Percentiles rank a stretch among this genome's conserved stretches.
phyloP scores from a whole-genome alignment of 148 eudicot species.

The Rhododendron simsii region DNA sequence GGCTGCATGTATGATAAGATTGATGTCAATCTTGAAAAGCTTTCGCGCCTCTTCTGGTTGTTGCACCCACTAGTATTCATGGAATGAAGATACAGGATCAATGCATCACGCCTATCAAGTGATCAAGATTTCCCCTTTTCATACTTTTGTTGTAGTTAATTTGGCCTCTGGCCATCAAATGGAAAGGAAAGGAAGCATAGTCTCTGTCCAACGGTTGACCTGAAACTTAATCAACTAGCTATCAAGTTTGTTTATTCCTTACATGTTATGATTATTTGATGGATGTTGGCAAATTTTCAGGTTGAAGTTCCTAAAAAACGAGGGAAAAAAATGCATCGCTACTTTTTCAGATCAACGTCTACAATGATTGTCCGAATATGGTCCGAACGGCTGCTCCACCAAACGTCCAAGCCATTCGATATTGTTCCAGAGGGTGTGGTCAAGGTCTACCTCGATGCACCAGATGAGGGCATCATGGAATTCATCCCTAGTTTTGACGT shows the following conservation, averaged over 20 bases:
- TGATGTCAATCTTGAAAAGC: too few relatives aligned
- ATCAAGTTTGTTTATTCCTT: too few relatives aligned
- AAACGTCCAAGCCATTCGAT: constrained; percentile 50
- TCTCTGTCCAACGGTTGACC: too few relatives aligned
- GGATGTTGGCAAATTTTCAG: constrained; percentile 22
- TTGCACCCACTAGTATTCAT: background rate
- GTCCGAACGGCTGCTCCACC: constrained; percentile 93
- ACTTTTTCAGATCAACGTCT: constrained; percentile 64
- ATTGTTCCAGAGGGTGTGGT: constrained; percentile 52
- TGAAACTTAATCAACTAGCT: too few relatives aligned
- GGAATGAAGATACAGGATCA: background rate
- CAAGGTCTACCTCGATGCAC: constrained; percentile 82
- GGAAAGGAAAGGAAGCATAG: too few relatives aligned
- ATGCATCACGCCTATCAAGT: too few relatives aligned
- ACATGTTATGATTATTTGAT: background rate
- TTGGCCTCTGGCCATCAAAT: too few relatives aligned
- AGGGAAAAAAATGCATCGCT: constrained; percentile 55
- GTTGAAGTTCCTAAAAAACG: constrained; percentile 87
- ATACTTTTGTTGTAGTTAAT: too few relatives aligned
- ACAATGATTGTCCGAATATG: constrained; percentile 79
- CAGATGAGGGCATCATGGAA: constrained; percentile 68
- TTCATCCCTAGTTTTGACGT: constrained; percentile 54
- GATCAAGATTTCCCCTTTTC: too few relatives aligned
- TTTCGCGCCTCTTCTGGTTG: too few relatives aligned
- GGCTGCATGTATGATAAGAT: too few relatives aligned